A percentile compares a stretch with the other conserved stretches of the same genome.
Conservation (phyloP, 441 rosid genomes). For the Isatis lusitanica region DNA sequence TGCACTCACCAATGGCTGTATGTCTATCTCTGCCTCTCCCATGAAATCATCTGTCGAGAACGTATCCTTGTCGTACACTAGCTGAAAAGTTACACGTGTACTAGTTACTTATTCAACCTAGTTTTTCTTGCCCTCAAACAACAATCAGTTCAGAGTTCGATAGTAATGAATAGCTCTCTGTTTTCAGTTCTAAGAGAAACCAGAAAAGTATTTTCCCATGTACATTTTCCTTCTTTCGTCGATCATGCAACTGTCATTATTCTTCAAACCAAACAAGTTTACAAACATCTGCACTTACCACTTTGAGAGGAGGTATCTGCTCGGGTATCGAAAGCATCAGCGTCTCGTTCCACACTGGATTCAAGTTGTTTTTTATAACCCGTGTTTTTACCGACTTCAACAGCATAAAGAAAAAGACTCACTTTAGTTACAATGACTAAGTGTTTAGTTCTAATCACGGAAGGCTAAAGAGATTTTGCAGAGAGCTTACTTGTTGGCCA, state of each 20-base stretch:
- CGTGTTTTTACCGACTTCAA: slow-evolving; percentile 87
- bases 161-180: neutral
- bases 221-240: neutral
- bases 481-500: slow-evolving; percentile 81
- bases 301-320: slow-evolving; percentile 81
- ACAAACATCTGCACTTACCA: slow-evolving; percentile 47
- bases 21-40: slow-evolving; percentile 97
- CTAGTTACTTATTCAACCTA: neutral
- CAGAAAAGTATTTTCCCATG: neutral
- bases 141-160: neutral
- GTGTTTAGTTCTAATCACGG: slow-evolving; percentile 3
- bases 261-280: neutral
- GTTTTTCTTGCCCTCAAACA: neutral
- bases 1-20: slow-evolving; percentile 78
- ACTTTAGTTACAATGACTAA: neutral
- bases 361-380: slow-evolving; percentile 90
- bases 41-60: slow-evolving; percentile 91
- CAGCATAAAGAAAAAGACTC: neutral
- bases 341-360: slow-evolving; percentile 97
- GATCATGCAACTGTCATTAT: neutral
- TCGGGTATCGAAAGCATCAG: slow-evolving; percentile 95
- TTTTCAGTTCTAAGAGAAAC: neutral
- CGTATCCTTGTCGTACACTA: slow-evolving; percentile 88
- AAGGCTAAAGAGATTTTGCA: slow-evolving; percentile 5
- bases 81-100: slow-evolving; percentile 44